Evolutionary conservation across 2,329 filamentous ascomycete genomes (phyloP).

Genomic region (Phialophora chinensis): DNA sequence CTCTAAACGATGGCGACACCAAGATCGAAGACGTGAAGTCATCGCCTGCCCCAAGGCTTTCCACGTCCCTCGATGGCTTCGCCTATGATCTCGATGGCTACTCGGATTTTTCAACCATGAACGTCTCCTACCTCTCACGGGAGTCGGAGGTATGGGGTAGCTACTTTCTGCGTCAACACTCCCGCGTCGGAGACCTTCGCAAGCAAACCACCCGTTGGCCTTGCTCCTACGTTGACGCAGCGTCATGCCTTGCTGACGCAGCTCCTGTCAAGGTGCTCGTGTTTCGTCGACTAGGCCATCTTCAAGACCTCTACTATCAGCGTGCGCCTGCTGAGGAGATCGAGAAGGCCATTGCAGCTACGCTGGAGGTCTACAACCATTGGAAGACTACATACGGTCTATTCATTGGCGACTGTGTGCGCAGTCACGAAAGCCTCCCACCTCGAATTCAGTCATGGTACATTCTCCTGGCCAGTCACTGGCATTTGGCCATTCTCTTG

Average conservation of each 20-base stretch:
- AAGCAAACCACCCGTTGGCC: conserved; percentile 57
- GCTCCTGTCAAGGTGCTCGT: conserved; percentile 65
- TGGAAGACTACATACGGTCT: conserved; percentile 61
- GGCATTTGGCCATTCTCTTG: conserved; percentile 63
- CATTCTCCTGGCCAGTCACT: conserved; percentile 62
- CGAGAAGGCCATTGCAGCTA: conserved; percentile 57
- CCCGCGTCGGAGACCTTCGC: conserved; percentile 28
- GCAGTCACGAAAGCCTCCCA: conserved; percentile 58
- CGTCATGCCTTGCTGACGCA: conserved; percentile 57
- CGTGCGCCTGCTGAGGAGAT: conserved; percentile 47
- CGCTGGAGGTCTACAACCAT: conserved; percentile 59
- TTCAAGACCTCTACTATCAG: conserved; percentile 60
- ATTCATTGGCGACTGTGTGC: conserved; percentile 60
- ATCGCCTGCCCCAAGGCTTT: conserved; percentile 12
- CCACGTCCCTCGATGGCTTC: conserved; percentile 6
- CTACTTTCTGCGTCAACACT: conserved; percentile 42
- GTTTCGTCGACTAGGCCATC: conserved; percentile 62
- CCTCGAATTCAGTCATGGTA: conserved; percentile 66
- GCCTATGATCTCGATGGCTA: conserved; percentile 27
- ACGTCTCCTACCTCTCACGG: conserved; percentile 3
- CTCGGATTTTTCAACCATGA: conserved; percentile 22
- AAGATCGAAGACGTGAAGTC: conserved; percentile 42
- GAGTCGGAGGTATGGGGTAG: conserved; percentile 49
- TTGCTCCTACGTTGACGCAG: conserved; percentile 60
- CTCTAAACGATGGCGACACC: conserved; percentile 56